phyloP scores from a whole-genome alignment of 2,329 filamentous ascomycete genomes.

The Colletotrichum sp. region DNA sequence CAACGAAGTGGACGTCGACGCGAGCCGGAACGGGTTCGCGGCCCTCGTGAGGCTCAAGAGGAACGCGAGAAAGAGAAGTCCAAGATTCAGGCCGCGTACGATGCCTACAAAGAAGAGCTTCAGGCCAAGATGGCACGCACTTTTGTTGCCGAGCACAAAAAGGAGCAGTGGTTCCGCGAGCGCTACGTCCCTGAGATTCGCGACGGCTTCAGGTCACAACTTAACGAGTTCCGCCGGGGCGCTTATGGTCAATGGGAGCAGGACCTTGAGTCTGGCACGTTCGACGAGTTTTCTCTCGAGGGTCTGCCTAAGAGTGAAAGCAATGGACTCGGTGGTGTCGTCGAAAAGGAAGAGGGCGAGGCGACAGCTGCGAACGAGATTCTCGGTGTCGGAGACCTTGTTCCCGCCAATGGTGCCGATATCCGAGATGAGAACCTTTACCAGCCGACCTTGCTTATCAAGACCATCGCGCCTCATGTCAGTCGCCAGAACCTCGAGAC shows the following conservation, averaged over 20 bases:
- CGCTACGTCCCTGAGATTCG: conserved; percentile 87
- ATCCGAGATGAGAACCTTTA: conserved; percentile 87
- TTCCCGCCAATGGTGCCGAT: conserved; percentile 84
- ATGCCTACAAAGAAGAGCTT: conserved; percentile 71
- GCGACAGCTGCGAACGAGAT: conserved; percentile 91
- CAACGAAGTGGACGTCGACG: conserved; percentile 72
- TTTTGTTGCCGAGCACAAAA: conserved; percentile 92
- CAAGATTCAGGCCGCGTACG: conserved; percentile 75
- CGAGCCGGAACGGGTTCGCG: conserved; percentile 67
- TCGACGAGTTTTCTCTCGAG: conserved; percentile 94
- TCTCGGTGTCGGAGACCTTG: conserved; percentile 87
- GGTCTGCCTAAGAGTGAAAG: conserved; percentile 93
- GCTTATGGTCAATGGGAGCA: conserved; percentile 88
- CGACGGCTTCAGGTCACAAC: conserved; percentile 73
- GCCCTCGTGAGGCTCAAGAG: conserved; percentile 70
- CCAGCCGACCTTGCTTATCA: conserved; percentile 94
- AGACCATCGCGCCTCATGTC: conserved; percentile 96
- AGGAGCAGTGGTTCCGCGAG: conserved; percentile 98
- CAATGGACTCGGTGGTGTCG: conserved; percentile 81
- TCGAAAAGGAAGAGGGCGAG: conserved; percentile 96
- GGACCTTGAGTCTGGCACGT: conserved; percentile 82
- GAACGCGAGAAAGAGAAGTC: conserved; percentile 81
- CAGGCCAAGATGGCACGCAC: conserved; percentile 82
- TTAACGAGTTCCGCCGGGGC: conserved; percentile 80
- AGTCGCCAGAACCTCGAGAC: conserved; percentile 91